Conservation (phyloP, 768 basidiomycete genomes). For the Cystobasidium tubakii region DNA sequence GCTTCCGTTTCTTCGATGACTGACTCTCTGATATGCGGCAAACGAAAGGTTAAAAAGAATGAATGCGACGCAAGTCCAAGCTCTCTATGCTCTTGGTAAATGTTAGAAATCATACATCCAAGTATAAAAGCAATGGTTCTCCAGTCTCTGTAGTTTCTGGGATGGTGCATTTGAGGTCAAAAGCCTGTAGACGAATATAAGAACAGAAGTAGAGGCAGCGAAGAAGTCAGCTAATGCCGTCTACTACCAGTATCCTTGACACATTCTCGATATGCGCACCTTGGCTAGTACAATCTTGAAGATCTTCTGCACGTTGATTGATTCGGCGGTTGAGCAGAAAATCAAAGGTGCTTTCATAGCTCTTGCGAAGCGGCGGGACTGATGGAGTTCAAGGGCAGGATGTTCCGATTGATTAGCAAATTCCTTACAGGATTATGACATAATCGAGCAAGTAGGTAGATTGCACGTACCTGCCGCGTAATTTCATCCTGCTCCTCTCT, state of each 20-base stretch:
- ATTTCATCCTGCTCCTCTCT: conserved; percentile 99
- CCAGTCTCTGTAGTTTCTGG: conserved; percentile 62
- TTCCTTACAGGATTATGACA: too few species aligned
- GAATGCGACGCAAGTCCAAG: neutral
- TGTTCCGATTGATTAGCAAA: neutral
- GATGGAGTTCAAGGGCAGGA: neutral
- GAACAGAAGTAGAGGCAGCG: neutral
- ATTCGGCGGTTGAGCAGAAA: conserved; percentile 97
- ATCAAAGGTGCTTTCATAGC: conserved; percentile 99
- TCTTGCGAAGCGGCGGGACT: conserved; percentile 96
- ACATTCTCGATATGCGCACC: too few species aligned
- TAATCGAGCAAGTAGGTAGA: neutral
- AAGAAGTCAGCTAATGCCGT: neutral
- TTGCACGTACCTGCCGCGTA: conserved; percentile 72
- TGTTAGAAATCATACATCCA: conserved; percentile 48
- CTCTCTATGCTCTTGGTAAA: neutral
- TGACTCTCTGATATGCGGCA: neutral
- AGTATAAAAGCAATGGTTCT: conserved; percentile 89
- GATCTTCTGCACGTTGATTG: conserved; percentile 99
- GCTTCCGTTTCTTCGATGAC: too few species aligned
- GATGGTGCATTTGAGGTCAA: conserved; percentile 83
- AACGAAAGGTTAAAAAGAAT: neutral
- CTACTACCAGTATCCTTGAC: too few species aligned
- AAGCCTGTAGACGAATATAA: conserved; percentile 55
- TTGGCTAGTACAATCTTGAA: conserved; percentile 97